A percentile compares a stretch with the other conserved stretches of the same genome.
phyloP scores from a whole-genome alignment of 2,329 filamentous ascomycete species.

The Xylaria sp. region DNA sequence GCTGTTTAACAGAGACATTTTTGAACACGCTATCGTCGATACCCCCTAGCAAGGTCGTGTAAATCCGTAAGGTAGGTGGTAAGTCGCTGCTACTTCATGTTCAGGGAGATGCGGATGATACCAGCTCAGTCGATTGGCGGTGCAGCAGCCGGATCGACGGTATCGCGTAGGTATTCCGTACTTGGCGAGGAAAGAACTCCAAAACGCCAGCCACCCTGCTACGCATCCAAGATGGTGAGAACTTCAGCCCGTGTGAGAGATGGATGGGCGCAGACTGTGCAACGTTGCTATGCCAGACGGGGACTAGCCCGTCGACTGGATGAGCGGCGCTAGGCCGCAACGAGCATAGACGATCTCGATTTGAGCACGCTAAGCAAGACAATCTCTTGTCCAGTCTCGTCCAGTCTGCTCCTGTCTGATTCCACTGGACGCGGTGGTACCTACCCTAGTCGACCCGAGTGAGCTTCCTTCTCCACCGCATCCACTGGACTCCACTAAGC shows the following conservation, averaged over 20 bases:
- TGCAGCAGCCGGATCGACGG: too few relatives aligned
- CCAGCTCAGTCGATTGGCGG: too few relatives aligned
- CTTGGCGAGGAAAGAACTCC: background rate
- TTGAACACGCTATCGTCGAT: background rate
- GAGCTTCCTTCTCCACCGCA: background rate
- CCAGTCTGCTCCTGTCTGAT: too few relatives aligned
- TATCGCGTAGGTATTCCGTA: background rate
- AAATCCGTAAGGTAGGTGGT: too few relatives aligned
- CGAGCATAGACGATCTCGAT: background rate
- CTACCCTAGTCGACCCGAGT: background rate
- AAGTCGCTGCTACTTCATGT: too few relatives aligned
- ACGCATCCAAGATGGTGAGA: background rate
- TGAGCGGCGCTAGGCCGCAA: background rate
- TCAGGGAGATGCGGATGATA: too few relatives aligned
- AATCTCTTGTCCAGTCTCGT: background rate
- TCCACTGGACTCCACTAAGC: too few relatives aligned
- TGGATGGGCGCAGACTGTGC: background rate
- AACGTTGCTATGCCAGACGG: background rate
- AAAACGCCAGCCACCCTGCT: background rate
- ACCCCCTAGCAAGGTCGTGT: too few relatives aligned
- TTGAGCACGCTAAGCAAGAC: background rate
- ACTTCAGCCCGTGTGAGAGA: background rate
- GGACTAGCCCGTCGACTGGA: background rate
- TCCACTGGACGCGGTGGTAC: background rate
- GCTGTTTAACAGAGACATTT: too few relatives aligned